Evolutionary conservation across 305 asterid genomes (phyloP).

Genomic region (Coffea humblotiana): DNA sequence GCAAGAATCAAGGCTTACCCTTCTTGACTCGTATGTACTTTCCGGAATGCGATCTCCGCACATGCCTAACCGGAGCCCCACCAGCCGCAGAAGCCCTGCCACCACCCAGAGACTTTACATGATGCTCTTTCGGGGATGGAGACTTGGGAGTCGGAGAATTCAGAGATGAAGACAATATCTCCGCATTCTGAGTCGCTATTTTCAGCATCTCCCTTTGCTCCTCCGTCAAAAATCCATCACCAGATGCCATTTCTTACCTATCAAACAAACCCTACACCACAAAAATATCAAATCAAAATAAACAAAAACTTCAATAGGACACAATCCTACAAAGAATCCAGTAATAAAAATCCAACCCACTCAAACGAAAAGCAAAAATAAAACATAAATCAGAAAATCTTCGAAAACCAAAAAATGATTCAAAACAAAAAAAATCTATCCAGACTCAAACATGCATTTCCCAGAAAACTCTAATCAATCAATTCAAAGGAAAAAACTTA

Average conservation of each 20-base stretch:
- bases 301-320: too few relatives aligned
- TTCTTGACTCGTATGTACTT: conserved; percentile 72
- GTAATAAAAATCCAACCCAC: too few relatives aligned
- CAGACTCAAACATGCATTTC: too few relatives aligned
- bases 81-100: conserved; percentile 62
- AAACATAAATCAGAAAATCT: too few relatives aligned
- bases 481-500: background rate
- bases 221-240: conserved; percentile 90
- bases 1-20: conserved; percentile 43
- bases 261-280: conserved; percentile 47
- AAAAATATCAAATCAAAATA: too few relatives aligned
- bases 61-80: conserved; percentile 71
- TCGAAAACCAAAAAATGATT: too few relatives aligned
- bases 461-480: too few relatives aligned
- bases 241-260: conserved; percentile 62
- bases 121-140: conserved; percentile 45
- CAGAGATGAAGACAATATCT: conserved; percentile 71
- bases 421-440: too few relatives aligned
- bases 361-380: too few relatives aligned
- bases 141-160: conserved; percentile 42
- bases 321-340: too few relatives aligned
- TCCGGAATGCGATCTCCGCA: conserved; percentile 86
- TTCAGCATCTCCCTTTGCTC: conserved; percentile 87
- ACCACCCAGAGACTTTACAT: conserved; percentile 63
- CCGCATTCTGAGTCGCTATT: conserved; percentile 75